Evolutionary conservation across 2,329 filamentous ascomycete genomes (phyloP), one percentile per base, ranked within the genome.

Genomic region (Fusarium nelsonii): DNA sequence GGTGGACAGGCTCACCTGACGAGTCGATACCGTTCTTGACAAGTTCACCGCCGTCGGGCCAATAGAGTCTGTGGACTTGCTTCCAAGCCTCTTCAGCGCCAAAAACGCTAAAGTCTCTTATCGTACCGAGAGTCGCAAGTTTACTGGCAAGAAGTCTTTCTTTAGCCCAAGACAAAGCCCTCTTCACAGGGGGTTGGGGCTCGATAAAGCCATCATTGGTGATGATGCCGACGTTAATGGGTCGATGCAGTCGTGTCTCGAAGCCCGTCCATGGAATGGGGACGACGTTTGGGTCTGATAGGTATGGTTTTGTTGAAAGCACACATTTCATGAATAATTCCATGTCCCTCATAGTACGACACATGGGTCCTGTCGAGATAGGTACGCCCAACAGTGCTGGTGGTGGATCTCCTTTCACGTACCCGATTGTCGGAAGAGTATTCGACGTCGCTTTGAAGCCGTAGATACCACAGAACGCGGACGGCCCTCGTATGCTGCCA

Each of bases 1-100:
- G 74, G 14, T 80, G 79, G n/a, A 80, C 65, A 0, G 84, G 84
- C 65, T 86, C 84, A 10, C 80, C 81, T 0, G 80, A 75, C 11
- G 74, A 66, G 1, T 65, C 65, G 33, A 85, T 75, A 18, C 76
- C 69, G 4, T 72, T 73, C 40, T 52, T 74, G 26, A 51, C 75
- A 76, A 50, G 78, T 66, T 32, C 65, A 56, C 39, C 82, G 15
- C 80, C 81, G 28, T 84, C 83, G 0, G 84, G 84, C 73, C 81
- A 85, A 75, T 85, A 85, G 12, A 83, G 79, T 6, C 65, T 65
- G 49, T 76, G 65, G 66, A 83, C 80, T 69, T 69, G 75, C 1
- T 40, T 34, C 63, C 72, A 76, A 0, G 76, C 77, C 18, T 80
- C 68, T 26, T 69, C 68, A 1, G 73, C 70, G 4, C 75, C 72